These are phyloP conservation scores for Colletotrichum sp. DNA, from an alignment of 2,329 filamentous ascomycete species.

Conservation along the genomic window DNA sequence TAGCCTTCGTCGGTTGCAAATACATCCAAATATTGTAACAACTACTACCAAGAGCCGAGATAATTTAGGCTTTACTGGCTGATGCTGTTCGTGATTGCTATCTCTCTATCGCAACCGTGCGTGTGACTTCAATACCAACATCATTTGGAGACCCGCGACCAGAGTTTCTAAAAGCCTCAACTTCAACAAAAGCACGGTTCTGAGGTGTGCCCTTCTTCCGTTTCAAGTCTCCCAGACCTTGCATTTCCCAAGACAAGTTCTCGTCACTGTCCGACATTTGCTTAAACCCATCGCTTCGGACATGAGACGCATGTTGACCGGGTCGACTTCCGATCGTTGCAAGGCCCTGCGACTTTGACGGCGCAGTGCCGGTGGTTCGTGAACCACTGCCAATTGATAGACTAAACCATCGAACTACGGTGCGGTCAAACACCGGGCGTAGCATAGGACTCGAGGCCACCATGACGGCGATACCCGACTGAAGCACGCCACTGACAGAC, in stretches of 20 bases:
- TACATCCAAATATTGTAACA: background rate
- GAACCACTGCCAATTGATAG: no score
- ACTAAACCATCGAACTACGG: no score
- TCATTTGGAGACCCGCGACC: background rate
- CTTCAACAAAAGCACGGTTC: background rate
- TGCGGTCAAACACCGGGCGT: no score
- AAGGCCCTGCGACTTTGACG: no score
- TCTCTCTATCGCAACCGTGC: background rate
- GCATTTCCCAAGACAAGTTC: conserved; percentile 23
- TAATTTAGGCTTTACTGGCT: no score
- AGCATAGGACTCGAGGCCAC: no score
- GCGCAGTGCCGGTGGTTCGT: no score
- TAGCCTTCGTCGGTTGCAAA: background rate
- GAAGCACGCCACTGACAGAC: no score
- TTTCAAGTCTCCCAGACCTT: background rate
- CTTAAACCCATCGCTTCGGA: background rate
- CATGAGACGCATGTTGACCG: background rate
- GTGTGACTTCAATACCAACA: background rate
- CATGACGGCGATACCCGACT: no score
- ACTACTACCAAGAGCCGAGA: no score
- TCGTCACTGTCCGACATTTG: conserved; percentile 25
- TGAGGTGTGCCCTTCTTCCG: no score
- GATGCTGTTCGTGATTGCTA: background rate
- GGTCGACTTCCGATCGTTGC: background rate
- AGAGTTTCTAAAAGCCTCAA: no score